Percentiles rank a stretch among this genome's conserved stretches.
phyloP scores from a whole-genome alignment of 108 stramenopile genomes.

The Craspedostauros australis region DNA sequence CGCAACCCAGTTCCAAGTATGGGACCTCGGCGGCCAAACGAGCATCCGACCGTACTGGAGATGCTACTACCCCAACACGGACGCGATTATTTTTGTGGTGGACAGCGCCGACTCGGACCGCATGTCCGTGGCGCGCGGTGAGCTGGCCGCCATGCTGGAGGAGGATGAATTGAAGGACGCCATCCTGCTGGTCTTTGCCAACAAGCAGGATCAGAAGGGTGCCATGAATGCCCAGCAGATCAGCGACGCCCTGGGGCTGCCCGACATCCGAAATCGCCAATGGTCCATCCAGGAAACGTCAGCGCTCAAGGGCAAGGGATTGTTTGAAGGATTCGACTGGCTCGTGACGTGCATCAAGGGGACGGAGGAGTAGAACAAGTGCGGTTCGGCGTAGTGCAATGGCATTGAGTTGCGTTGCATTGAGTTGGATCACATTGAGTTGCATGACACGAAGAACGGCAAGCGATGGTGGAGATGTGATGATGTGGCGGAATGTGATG shows the following conservation, averaged over 20 bases:
- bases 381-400: no score
- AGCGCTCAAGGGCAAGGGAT: constrained; percentile 95
- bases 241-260: constrained; percentile 93
- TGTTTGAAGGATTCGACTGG: constrained; percentile 99
- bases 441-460: no score
- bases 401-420: no score
- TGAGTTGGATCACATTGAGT: no score
- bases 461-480: no score
- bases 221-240: constrained; percentile 96
- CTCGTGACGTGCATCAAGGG: constrained; percentile 95
- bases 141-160: constrained; percentile 96
- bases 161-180: constrained; percentile 97
- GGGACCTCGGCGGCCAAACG: constrained; percentile 99
- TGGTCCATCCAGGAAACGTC: constrained; percentile 99
- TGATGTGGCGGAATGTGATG: no score
- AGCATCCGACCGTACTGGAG: constrained; percentile 99
- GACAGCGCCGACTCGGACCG: constrained; percentile 96
- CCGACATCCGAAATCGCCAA: constrained; percentile 94
- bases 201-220: constrained; percentile 99
- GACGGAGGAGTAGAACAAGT: constrained; percentile 48
- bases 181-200: constrained; percentile 97
- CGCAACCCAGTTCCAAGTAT: constrained; percentile 92
- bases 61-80: constrained; percentile 99
- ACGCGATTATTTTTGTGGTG: constrained; percentile 99
- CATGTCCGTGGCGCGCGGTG: constrained; percentile 91